Percentiles rank a stretch among this genome's conserved stretches.
phyloP scores from a whole-genome alignment of 768 basidiomycete genomes.

The Xerocomellus chrysenteron region DNA sequence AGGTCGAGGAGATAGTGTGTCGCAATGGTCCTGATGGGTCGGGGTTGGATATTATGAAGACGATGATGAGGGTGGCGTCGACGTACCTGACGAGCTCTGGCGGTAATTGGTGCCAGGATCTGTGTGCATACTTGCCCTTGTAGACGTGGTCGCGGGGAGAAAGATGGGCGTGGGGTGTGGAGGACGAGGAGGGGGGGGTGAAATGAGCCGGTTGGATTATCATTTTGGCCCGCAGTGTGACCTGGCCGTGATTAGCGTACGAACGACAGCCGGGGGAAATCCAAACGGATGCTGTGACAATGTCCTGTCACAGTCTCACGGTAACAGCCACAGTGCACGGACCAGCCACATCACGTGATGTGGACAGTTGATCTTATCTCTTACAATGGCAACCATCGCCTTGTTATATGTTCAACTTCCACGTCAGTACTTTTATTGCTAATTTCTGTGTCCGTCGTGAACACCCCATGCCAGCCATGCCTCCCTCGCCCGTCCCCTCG shows the following conservation, averaged over 20 bases:
- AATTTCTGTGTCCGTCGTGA: conserved; percentile 15
- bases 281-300: conserved; percentile 32
- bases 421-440: conserved; percentile 13
- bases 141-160: conserved; percentile 35
- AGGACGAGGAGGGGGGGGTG: conserved; percentile 15
- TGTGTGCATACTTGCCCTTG: conserved; percentile 56
- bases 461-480: conserved; percentile 8
- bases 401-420: too few relatives aligned
- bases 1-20: conserved; percentile 57
- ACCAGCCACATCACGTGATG: conserved; percentile 16
- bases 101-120: conserved; percentile 64
- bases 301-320: conserved; percentile 28
- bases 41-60: conserved; percentile 3
- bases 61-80: conserved; percentile 30
- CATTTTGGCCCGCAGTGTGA: conserved; percentile 37
- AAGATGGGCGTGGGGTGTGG: conserved; percentile 6
- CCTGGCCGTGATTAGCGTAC: conserved; percentile 38
- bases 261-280: conserved; percentile 37
- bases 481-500: background rate
- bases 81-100: conserved; percentile 60
- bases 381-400: conserved; percentile 8
- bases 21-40: conserved; percentile 24
- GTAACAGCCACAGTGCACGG: conserved; percentile 28
- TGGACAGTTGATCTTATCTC: conserved; percentile 21
- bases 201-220: conserved; percentile 26